Base-by-base conservation (phyloP, 108 stramenopile genomes). In the Pinguiococcus pyrenoidosus region DNA sequence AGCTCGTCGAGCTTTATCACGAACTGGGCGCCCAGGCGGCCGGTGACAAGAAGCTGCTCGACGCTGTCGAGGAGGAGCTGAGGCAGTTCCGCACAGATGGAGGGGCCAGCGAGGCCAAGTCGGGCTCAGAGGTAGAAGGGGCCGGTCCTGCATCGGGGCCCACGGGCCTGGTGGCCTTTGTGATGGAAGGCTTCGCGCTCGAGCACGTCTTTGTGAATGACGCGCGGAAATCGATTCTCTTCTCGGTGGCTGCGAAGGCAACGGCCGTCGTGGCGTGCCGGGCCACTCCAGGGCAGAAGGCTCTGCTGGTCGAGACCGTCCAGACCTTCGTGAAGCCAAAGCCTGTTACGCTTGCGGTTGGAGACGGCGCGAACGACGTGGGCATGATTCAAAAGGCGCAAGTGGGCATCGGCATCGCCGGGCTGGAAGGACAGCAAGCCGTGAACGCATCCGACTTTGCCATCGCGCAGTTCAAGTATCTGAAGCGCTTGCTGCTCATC, bases 331-430 rank as follows among this genome's bases (percentile, higher is more conserved):
- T 85, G 10, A 56, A 48, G 17, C 89, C 93, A 10, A 72, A 67
- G 26, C 89, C 93, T 1, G 77, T 82, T n/a, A 87, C 89, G 13
- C 72, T 96, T 6, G 88, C 93, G 12, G 92, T 96, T 34, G 93
- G 93, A 13, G 93, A 96, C 71, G 93, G 93, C 5, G 89, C 89
- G 2, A 96, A 96, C 61, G 93, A 96, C 59, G 89, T 96, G 32
- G 81, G 81, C 29, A 96, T 96, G 93, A 92, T 96, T 38, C 84
- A 89, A 63, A 83, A 83, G 52, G 93, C 87, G 13, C 77, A 88
- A 27, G 79, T 88, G 36, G 78, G 93, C 37, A 67, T 96, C 35
- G 93, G 89, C 26, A 92, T 96, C 49, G 80, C 76, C 32, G 89
- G 93, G n/a, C 68, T 82, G 42, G 93, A 96, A 63, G 93, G 93